Conservation (phyloP, 768 basidiomycete species). For the Mycena chlorophos region DNA sequence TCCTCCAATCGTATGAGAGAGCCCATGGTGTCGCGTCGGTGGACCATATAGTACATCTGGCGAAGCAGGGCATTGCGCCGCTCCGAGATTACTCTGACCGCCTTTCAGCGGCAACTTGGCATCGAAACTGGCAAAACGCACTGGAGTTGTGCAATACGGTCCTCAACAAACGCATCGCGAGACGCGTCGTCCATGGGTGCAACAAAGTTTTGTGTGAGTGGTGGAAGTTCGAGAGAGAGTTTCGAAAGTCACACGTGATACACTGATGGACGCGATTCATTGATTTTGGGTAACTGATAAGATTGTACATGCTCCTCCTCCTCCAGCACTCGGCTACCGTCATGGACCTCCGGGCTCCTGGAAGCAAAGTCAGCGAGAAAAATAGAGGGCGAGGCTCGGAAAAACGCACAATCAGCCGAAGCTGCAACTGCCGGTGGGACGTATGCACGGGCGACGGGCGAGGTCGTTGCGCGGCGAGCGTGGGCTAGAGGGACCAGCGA, state of each 20-base stretch:
- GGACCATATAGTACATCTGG: constrained; percentile 70
- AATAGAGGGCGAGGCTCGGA: too few relatives aligned
- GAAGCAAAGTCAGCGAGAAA: too few relatives aligned
- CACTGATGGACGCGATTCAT: background rate
- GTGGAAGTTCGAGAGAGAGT: background rate
- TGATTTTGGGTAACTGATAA: background rate
- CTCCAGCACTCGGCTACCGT: background rate
- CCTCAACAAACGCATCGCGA: constrained; percentile 42
- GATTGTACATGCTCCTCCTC: background rate
- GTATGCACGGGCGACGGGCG: constrained; percentile 9
- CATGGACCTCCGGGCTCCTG: too few relatives aligned
- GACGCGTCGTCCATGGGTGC: constrained; percentile 23
- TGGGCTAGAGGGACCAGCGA: constrained; percentile 12
- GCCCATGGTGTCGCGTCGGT: constrained; percentile 49
- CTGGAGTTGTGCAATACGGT: constrained; percentile 46
- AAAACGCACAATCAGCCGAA: constrained; percentile 7
- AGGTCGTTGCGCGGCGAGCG: constrained; percentile 19
- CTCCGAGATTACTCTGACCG: constrained; percentile 55
- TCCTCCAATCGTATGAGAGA: constrained; percentile 39
- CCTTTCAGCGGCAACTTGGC: constrained; percentile 8
- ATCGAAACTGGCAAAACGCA: constrained; percentile 24
- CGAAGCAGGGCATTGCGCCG: constrained; percentile 71
- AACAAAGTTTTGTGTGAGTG: background rate
- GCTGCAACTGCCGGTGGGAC: constrained; percentile 15
- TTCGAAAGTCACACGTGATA: background rate